Evolutionary conservation across 306 rosid species (phyloP).

Genomic region (Dryas drummondii): DNA sequence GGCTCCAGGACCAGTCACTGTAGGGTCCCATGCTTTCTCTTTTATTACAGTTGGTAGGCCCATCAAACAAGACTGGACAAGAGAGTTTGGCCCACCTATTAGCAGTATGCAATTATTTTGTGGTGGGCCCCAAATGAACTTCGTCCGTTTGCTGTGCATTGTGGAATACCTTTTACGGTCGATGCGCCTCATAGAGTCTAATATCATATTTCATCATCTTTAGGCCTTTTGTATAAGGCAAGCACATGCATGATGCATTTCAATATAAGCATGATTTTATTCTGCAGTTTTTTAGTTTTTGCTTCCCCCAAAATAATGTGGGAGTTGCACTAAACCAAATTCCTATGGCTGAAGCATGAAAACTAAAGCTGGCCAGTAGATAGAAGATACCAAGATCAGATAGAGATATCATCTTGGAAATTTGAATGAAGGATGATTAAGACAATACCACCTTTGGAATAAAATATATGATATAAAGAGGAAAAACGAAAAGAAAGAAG

Average conservation of each 20-base stretch:
- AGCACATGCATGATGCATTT: neutral
- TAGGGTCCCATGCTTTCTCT: neutral
- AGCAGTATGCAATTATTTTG: neutral
- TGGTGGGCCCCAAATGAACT: slow-evolving; percentile 29
- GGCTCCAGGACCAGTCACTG: neutral
- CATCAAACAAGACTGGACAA: neutral
- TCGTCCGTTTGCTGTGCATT: slow-evolving; percentile 13
- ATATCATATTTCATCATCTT: neutral
- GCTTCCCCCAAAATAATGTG: neutral
- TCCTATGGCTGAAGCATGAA: neutral
- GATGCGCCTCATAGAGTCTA: neutral
- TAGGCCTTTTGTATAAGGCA: neutral
- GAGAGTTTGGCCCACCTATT: neutral
- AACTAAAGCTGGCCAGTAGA: neutral
- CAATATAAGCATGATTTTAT: neutral
- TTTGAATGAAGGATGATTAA: neutral
- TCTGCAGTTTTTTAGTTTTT: neutral
- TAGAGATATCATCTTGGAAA: slow-evolving; percentile 5
- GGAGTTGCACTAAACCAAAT: neutral
- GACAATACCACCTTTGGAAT: neutral
- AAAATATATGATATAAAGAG: no score
- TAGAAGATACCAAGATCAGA: slow-evolving; percentile 2
- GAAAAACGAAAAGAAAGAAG: no score
- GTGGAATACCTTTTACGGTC: neutral
- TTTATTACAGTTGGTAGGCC: neutral